Base-by-base conservation (phyloP, 1,139 yeast species). In the Pichia terricola region DNA sequence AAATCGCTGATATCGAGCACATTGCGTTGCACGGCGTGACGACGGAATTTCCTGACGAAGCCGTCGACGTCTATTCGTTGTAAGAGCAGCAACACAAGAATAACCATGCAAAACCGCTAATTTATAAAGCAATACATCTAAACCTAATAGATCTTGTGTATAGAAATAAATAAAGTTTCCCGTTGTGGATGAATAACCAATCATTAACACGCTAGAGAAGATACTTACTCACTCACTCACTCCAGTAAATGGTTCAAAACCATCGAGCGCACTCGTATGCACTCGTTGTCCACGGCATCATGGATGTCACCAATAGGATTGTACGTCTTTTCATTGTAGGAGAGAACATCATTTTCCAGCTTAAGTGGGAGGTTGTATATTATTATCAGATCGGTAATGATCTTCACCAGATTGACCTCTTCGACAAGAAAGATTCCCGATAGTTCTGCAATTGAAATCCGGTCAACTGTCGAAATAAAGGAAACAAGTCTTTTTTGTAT, bases 1-100 rank as follows among this genome's bases (percentile, higher is more conserved):
- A 89, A 59, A 71, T 89, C 33, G 73, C 56, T 1, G 96, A 88
- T 57, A 77, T 89, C 37, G 96, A 89, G 58, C 65, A 70, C 36
- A 68, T 81, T 45, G 78, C 82, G 38, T 60, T 65, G 25, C 62
- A 65, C 53, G 88, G 87, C 1, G 73, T 73, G 4, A 66, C 78
- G 10, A 70, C 57, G 8, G 40, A 47, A 26, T 33, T 50, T 3
- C 67, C 71, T 44, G 73, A 72, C 28, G 85, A 79, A 55, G 66
- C 70, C 34, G 69, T 70, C 3, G 67, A 69, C 50, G 69, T 55
- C 30, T 50, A 51, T 39, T 49, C 52, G 26, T 42, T 56, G 59
- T 64, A 49, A 38, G 22, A 16, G 22, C 22, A 16, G 22, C 22
- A 16, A 16, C 22, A 16, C 22, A 16, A 16, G 22, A 16, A 16